Evolutionary conservation across 2,329 filamentous ascomycete genomes (phyloP), one percentile per base, ranked within the genome.

Genomic region (Thermomyces lanuginosus): DNA sequence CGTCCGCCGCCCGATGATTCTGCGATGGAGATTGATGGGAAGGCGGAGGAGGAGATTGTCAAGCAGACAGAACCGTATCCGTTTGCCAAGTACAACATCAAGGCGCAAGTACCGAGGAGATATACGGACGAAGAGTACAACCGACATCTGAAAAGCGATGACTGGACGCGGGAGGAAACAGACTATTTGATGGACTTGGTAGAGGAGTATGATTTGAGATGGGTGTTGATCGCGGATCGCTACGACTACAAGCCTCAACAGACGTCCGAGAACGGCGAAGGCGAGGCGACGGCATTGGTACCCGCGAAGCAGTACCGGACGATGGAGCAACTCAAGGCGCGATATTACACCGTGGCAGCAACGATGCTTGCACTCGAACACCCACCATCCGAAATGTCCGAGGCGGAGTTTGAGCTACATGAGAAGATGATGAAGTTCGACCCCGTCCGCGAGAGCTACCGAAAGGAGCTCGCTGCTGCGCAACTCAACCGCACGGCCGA

Each of bases 91-190:
- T 95, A 78, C 63, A 91, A 93, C 46, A 73, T 92, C 29, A 67
- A 76, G 37, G 69, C 86, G 8, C 66, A 76, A 3, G 64, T 83
- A 18, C 81, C 84, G 1, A 65, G 73, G 33, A 43, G 45, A 36
- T 95, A 95, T 53, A 82, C 70, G 34, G 77, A 91, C 36, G 80
- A 84, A 36, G 76, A 92, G 48, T 98, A 98, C 54, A 68, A 75
- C 33, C 64, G 71, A 31, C 70, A 77, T 35, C 55, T 98, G 26
- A 66, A 72, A 40, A 76, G 64, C 44, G 61, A 70, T 8, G 74
- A 86, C 40, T 98, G 89, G 89, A 76, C 78, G 8, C 81, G 77
- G 44, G 76, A 89, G 42, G 89, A 98, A 55, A 98, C 89, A 6
- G 83, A 93, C 47, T 93, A 93, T 46, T 56, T 98, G 36, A 67